phyloP scores from a whole-genome alignment of 148 eudicot species.

The Chenopodium berlandieri region DNA sequence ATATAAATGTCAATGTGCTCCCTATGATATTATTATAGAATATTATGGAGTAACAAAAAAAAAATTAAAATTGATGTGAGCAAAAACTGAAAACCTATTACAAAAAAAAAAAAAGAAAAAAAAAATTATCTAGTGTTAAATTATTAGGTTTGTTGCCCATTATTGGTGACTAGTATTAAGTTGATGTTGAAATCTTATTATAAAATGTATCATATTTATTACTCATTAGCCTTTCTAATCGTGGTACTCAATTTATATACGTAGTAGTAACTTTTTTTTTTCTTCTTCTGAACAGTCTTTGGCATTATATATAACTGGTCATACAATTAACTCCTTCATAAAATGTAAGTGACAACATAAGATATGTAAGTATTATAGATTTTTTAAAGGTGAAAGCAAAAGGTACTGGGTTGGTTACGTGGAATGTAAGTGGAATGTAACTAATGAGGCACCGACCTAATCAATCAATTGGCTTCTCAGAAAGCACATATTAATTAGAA shows the following conservation, averaged over 20 bases:
- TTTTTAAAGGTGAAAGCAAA: too few relatives aligned
- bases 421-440: too few relatives aligned
- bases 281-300: background rate
- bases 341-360: background rate
- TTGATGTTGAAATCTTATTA: background rate
- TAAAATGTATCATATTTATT: background rate
- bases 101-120: too few relatives aligned
- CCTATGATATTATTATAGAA: background rate
- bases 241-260: background rate
- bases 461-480: too few relatives aligned
- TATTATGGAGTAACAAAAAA: too few relatives aligned
- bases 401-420: too few relatives aligned
- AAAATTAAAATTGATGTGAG: background rate
- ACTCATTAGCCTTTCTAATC: background rate
- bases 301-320: conserved; percentile 3
- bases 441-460: too few relatives aligned
- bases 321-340: conserved; percentile 6
- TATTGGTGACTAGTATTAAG: background rate
- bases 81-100: too few relatives aligned
- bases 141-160: too few relatives aligned
- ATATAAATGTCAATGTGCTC: background rate
- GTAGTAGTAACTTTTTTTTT: background rate
- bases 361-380: too few relatives aligned
- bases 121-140: background rate
- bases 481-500: too few relatives aligned